A percentile compares a stretch with the other conserved stretches of the same genome.
Evolutionary conservation across 257 asterid genomes (phyloP).

Genomic region (Anisodus acutangulus): DNA sequence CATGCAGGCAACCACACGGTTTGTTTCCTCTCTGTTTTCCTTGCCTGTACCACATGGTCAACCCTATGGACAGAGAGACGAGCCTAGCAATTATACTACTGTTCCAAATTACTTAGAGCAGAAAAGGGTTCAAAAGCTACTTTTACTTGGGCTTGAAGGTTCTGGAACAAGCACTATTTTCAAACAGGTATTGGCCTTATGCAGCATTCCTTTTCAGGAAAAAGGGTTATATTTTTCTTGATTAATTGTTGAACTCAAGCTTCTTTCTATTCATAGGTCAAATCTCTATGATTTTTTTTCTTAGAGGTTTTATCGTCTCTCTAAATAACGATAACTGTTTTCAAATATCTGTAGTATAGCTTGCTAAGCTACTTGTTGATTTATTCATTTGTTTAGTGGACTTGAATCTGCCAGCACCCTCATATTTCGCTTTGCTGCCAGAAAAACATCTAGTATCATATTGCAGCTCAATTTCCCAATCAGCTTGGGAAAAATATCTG

Average conservation of each 20-base stretch:
- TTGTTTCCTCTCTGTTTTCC: constrained; percentile 83
- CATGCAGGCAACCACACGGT: constrained; percentile 79
- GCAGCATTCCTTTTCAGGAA: background rate
- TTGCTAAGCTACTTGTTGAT: background rate
- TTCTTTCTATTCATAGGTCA: background rate
- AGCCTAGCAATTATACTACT: constrained; percentile 71
- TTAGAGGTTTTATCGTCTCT: background rate
- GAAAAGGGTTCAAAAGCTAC: constrained; percentile 79
- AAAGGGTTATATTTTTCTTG: background rate
- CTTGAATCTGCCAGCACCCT: background rate
- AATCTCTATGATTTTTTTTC: background rate
- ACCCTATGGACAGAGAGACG: constrained; percentile 73
- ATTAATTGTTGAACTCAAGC: background rate
- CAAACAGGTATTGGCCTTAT: constrained; percentile 66
- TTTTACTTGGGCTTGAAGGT: constrained; percentile 82
- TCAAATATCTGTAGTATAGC: background rate
- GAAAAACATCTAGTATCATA: background rate
- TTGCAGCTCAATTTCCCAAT: background rate
- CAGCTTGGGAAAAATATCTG: background rate
- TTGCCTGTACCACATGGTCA: constrained; percentile 93
- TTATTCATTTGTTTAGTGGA: constrained; percentile 15
- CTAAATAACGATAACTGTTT: background rate
- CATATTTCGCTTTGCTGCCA: background rate
- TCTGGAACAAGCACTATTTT: constrained; percentile 96
- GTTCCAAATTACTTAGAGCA: constrained; percentile 78